phyloP scores from a whole-genome alignment of 192 early-diverging fungal genomes.

The Backusella liffmaniae region DNA sequence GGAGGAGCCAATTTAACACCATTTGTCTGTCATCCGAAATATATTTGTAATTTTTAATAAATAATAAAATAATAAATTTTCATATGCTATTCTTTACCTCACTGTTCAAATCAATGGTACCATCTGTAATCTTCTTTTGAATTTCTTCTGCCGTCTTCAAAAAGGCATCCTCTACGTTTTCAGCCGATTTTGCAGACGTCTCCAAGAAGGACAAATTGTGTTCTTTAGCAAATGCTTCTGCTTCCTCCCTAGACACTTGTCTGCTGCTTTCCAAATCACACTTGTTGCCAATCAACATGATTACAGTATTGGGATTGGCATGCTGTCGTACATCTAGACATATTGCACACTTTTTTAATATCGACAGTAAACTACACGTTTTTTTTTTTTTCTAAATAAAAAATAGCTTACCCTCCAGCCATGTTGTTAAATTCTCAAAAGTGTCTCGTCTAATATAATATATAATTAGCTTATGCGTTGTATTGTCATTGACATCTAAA shows the following conservation, averaged over 20 bases:
- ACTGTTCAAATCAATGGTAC: conserved; percentile 71
- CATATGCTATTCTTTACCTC: conserved; percentile 32
- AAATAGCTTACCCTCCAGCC: conserved; percentile 61
- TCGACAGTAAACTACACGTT: too few relatives aligned
- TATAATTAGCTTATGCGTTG: too few relatives aligned
- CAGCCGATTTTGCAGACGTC: conserved; percentile 86
- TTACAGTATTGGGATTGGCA: conserved; percentile 89
- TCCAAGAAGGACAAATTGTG: conserved; percentile 89
- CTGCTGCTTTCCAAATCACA: conserved; percentile 75
- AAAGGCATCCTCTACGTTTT: conserved; percentile 83
- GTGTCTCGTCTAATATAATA: conserved; percentile 54
- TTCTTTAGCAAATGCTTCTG: conserved; percentile 82
- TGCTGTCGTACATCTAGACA: conserved; percentile 75
- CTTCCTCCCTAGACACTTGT: conserved; percentile 84
- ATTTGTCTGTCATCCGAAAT: conserved; percentile 26
- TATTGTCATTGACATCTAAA: not conserved
- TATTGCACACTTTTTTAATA: not conserved
- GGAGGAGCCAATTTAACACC: conserved; percentile 66
- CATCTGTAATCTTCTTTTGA: conserved; percentile 75
- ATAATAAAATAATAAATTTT: not conserved
- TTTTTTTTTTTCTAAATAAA: not conserved
- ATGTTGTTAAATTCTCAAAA: conserved; percentile 72
- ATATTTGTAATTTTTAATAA: not conserved
- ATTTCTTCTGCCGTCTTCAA: conserved; percentile 74
- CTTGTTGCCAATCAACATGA: conserved; percentile 93